Conservation (phyloP, 2,329 filamentous ascomycete genomes). For the Epicoccum nigrum region DNA sequence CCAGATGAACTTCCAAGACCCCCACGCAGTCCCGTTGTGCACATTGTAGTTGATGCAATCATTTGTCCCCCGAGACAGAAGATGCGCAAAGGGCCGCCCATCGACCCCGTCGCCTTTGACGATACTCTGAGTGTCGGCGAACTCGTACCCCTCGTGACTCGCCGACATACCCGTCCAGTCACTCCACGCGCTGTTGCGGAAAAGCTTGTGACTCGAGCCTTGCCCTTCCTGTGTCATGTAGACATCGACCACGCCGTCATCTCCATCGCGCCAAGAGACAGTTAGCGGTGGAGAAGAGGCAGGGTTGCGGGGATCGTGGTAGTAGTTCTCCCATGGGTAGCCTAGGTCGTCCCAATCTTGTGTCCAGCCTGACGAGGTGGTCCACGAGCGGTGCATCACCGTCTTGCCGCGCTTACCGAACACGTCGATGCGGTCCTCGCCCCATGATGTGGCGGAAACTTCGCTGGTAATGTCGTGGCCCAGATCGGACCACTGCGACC, state of each 20-base stretch:
- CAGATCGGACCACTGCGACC: neutral
- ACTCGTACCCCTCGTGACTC: constrained; percentile 17
- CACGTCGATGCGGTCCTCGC: constrained; percentile 1
- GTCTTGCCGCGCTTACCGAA: constrained; percentile 1
- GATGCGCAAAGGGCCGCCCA: constrained; percentile 8
- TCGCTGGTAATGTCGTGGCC: neutral
- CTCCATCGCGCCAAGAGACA: constrained; percentile 3
- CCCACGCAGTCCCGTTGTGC: constrained; percentile 16
- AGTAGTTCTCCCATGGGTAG: neutral
- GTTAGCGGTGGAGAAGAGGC: neutral
- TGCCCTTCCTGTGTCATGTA: neutral
- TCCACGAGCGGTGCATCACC: constrained; percentile 7
- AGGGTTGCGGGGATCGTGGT: neutral
- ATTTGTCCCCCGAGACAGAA: constrained; percentile 14
- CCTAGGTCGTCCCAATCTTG: constrained; percentile 3
- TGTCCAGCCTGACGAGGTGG: neutral
- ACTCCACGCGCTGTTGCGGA: constrained; percentile 14
- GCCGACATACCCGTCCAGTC: constrained; percentile 10
- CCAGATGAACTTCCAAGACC: constrained; percentile 1
- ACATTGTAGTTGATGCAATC: constrained; percentile 14
- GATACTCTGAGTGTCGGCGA: constrained; percentile 17
- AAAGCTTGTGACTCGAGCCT: constrained; percentile 5
- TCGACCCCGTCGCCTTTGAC: constrained; percentile 4
- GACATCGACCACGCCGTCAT: constrained; percentile 15
- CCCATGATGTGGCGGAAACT: neutral